Base-by-base conservation (phyloP, 768 basidiomycete species). In the Boletus fagicola region DNA sequence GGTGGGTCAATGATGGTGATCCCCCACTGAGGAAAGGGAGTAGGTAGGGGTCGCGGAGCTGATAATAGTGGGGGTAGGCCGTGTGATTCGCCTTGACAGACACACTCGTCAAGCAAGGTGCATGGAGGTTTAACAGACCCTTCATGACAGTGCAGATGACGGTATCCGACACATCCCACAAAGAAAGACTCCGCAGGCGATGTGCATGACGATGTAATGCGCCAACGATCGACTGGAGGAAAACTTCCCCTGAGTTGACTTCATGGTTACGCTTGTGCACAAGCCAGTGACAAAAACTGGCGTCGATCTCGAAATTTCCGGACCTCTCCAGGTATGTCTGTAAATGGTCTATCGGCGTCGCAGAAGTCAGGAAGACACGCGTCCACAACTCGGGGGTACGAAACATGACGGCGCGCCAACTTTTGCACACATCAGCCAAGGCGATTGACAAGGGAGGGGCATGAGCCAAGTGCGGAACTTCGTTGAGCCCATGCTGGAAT, bases 161-260 rank as follows among this genome's bases (percentile, higher is more conserved):
- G 10, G 24, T 44, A 31, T 65, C 62, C 5, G 65, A 65, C 7
- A 63, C 39, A 35, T 62, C 36, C 66, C 56, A 62, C 2, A 55
- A n/a, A 22, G 50, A 49, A 40, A 65, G 51, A 18, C 49, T 60
- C 11, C 52, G 52, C 12, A 60, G 22, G 15, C 54, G 56, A 31
- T 55, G 51, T 28, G 52, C 49, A 7, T 60, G 54, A 13, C 18
- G 8, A 38, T n/a, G 30, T 22, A 65, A 36, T 10, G 16, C 18
- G 18, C 2, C 28, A 18, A 65, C 18, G 45, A 55, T 49, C 1
- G 16, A 13, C 15, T 51, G 30, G 28, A 68, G 61, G 39, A 46
- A 53, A 11, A 4, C 46, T 45, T 57, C 54, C 2, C 28, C 35
- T 18, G 43, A 49, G 22, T 46, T 35, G 30, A 38, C 54, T 8